Conservation (phyloP, 352 stramenopile species). For the Pythium apleroticum region DNA sequence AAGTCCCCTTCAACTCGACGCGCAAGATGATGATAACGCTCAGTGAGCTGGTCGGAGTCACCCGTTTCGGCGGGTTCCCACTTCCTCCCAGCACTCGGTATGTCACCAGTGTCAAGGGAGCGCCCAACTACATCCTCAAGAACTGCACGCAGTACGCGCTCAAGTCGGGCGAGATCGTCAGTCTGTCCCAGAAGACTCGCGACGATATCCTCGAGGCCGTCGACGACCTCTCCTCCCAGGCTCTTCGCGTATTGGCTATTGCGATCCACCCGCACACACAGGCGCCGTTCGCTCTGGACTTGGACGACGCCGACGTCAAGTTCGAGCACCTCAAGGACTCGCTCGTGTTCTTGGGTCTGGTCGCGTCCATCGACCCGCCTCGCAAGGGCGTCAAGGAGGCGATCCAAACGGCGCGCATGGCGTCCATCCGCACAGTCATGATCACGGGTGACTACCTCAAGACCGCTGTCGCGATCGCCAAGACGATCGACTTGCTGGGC, state of each 20-base stretch:
- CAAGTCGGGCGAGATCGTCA: constrained; percentile 21
- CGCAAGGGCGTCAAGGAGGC: constrained; percentile 40
- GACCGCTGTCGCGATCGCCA: constrained; percentile 89
- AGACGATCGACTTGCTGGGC: constrained; percentile 79
- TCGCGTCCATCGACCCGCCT: constrained; percentile 78
- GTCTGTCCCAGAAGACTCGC: constrained; percentile 15
- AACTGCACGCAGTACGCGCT: constrained; percentile 23
- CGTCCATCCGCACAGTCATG: constrained; percentile 69
- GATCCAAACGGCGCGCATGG: constrained; percentile 32
- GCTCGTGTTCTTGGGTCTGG: constrained; percentile 87
- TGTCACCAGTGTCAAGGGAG: constrained; percentile 30
- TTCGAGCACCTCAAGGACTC: constrained; percentile 33
- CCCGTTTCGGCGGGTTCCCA: constrained; percentile 11
- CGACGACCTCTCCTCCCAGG: constrained; percentile 37
- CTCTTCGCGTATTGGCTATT: constrained; percentile 66
- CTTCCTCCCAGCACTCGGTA: constrained; percentile 9
- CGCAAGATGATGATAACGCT: constrained; percentile 88
- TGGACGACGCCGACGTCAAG: constrained; percentile 30
- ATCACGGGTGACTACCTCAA: constrained; percentile 91
- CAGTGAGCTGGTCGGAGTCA: constrained; percentile 13
- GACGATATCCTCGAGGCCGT: constrained; percentile 33
- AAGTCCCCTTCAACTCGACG: constrained; percentile 92
- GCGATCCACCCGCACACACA: constrained; percentile 42
- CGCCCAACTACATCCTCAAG: constrained; percentile 32
- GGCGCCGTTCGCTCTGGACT: constrained; percentile 33